phyloP scores from a whole-genome alignment of 2,329 filamentous ascomycete species.

The Colletotrichum tofieldiae region DNA sequence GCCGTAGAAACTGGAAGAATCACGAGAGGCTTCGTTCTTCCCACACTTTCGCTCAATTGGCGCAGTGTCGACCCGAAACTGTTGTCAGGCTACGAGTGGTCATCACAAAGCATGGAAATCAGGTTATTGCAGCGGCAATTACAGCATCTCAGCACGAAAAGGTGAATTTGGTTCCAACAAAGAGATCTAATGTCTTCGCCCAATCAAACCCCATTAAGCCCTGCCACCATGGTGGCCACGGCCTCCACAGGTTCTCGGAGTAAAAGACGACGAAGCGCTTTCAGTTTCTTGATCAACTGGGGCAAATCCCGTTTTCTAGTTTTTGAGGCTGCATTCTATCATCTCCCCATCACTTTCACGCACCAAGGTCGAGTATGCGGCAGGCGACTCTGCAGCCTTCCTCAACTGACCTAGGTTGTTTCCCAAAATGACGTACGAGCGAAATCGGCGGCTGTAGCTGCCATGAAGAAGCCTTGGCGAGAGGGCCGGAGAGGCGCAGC shows the following conservation, averaged over 20 bases:
- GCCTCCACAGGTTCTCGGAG: not conserved
- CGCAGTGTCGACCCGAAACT: conserved; percentile 25
- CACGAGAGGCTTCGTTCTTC: conserved; percentile 34
- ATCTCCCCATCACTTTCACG: not conserved
- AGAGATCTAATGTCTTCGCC: no score
- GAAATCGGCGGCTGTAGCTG: not conserved
- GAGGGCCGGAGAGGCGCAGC: not conserved
- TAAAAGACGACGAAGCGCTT: not conserved
- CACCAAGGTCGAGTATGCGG: not conserved
- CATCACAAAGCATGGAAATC: no score
- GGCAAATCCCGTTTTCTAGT: not conserved
- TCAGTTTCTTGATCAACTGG: not conserved
- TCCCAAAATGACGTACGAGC: no score
- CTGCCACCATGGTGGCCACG: no score
- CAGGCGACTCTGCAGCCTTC: not conserved
- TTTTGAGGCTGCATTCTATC: no score
- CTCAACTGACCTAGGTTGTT: no score
- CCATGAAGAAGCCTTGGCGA: not conserved
- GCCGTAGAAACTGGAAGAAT: not conserved
- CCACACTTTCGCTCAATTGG: conserved; percentile 45
- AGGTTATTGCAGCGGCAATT: not conserved
- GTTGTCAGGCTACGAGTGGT: not conserved
- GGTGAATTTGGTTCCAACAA: no score
- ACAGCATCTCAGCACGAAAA: no score
- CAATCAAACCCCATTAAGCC: no score